Conservation (phyloP, 2,329 filamentous ascomycete genomes). For the Nannizziopsis barbatae region DNA sequence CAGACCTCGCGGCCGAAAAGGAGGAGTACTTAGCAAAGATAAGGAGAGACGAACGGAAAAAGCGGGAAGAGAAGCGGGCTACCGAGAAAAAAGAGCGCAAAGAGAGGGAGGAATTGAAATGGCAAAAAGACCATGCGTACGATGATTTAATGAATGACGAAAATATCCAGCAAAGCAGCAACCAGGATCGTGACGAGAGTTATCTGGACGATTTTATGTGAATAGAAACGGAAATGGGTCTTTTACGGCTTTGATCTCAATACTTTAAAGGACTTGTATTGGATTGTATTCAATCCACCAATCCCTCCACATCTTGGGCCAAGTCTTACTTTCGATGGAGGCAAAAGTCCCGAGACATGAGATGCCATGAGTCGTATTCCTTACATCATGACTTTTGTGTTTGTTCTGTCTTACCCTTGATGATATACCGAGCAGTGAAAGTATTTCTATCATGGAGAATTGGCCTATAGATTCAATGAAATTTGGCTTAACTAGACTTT, state of each 20-base stretch:
- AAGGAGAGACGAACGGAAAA: conserved; percentile 52
- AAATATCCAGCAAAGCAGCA: conserved; percentile 63
- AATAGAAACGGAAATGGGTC: neutral
- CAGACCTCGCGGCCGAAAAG: conserved; percentile 70
- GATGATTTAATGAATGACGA: conserved; percentile 84
- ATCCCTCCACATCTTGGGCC: too few species aligned
- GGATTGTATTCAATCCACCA: neutral
- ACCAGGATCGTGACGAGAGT: conserved; percentile 66
- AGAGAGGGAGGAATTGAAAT: conserved; percentile 80
- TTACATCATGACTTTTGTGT: too few species aligned
- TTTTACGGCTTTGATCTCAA: neutral
- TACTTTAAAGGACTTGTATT: neutral
- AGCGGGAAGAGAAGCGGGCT: conserved; percentile 30
- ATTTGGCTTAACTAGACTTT: too few species aligned
- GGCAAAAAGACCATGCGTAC: conserved; percentile 95
- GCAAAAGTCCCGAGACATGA: too few species aligned
- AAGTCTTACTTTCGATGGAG: too few species aligned
- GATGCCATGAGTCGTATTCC: too few species aligned
- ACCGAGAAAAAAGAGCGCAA: conserved; percentile 42
- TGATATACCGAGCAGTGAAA: too few species aligned
- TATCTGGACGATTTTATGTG: conserved; percentile 91
- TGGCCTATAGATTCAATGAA: too few species aligned
- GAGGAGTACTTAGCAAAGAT: conserved; percentile 63
- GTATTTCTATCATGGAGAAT: too few species aligned
- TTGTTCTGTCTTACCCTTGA: too few species aligned